A percentile compares a stretch with the other conserved stretches of the same genome.
Conservation (phyloP, 75 land plant genomes). For the Adiantum capillusveneris region DNA sequence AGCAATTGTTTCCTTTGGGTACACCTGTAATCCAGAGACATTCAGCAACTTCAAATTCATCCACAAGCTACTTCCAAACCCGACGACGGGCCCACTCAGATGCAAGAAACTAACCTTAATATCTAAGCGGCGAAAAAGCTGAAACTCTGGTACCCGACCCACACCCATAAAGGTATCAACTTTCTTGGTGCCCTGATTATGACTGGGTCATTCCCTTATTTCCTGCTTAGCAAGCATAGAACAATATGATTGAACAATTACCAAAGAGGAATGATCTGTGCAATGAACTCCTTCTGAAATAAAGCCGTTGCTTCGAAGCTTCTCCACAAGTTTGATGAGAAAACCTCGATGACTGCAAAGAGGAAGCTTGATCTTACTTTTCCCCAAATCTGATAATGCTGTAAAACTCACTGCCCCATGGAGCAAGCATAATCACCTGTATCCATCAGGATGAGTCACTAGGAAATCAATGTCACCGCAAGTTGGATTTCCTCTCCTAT, state of each 20-base stretch:
- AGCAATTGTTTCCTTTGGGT: constrained; percentile 14
- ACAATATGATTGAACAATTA: no score
- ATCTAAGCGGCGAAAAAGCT: constrained; percentile 8
- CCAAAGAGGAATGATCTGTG: constrained; percentile 3
- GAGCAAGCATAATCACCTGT: constrained; percentile 10
- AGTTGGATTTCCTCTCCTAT: constrained; percentile 12
- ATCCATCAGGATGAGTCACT: constrained; percentile 18
- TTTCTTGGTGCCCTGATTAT: constrained; percentile 6
- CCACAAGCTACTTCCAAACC: no score
- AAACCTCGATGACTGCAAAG: constrained; percentile 10
- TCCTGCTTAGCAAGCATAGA: no score
- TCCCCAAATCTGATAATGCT: no score
- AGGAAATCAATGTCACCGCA: constrained; percentile 23
- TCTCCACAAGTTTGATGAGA: constrained; percentile 7
- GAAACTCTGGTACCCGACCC: neutral
- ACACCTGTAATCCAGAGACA: constrained; percentile 13
- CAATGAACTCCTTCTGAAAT: constrained; percentile 11
- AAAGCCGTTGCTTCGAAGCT: constrained; percentile 1
- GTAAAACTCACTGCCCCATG: no score
- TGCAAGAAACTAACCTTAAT: constrained; percentile 10
- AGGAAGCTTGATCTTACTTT: neutral
- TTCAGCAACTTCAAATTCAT: no score
- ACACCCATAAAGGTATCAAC: constrained; percentile 19
- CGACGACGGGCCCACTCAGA: no score
- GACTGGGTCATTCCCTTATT: neutral